Base-by-base conservation (phyloP, 2,329 filamentous ascomycete genomes). In the Emmonsiellopsis sp. region DNA sequence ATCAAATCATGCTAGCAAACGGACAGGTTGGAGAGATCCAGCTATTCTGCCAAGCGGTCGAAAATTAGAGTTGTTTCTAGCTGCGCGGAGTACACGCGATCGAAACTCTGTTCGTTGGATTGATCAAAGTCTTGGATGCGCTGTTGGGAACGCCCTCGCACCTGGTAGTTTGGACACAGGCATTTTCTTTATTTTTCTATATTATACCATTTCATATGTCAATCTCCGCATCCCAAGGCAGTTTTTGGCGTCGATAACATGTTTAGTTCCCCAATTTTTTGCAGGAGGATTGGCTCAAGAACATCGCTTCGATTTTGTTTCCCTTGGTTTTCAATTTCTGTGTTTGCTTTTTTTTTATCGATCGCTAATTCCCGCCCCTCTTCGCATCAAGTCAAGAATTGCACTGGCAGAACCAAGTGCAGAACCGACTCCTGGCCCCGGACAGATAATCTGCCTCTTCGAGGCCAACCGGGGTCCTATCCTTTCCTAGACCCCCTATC, bases 21-120 rank as follows among this genome's bases (percentile, higher is more conserved):
- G 85, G 85, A 43, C 84, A 86, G 60, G 84, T 94, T 43, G 90
- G 89, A 60, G 90, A 95, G 76, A 94, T 95, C 69, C 88, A 95
- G 68, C 81, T 93, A 57, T 92, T 87, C 73, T 92, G 88, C 71
- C 76, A 79, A 76, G 85, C 59, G 75, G 81, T 66, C 16, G 57
- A 59, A 31, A 52, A 44, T 10, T 44, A 44, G 42, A 26, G 37
- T 11, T 4, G 37, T 11, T 11, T 40, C 37, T 3, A 40, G 37
- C 37, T 40, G 37, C 15, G 15, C 1, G 15, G 49, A 42, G n/a
- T 10, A 16, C 34, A 8, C 7, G 7, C 20, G 20, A 9, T 15
- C 40, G 10, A 5, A 31, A 7, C 10, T 5, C 7, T 15, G 10
- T 10, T 26, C 30, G 45, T 48, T 35, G 13, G 10, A 38, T 40